A percentile compares a stretch with the other conserved stretches of the same genome.
These are phyloP conservation scores for Huiozyma naganishii DNA, from an alignment of 805 yeast genomes.

Conservation along the genomic window DNA sequence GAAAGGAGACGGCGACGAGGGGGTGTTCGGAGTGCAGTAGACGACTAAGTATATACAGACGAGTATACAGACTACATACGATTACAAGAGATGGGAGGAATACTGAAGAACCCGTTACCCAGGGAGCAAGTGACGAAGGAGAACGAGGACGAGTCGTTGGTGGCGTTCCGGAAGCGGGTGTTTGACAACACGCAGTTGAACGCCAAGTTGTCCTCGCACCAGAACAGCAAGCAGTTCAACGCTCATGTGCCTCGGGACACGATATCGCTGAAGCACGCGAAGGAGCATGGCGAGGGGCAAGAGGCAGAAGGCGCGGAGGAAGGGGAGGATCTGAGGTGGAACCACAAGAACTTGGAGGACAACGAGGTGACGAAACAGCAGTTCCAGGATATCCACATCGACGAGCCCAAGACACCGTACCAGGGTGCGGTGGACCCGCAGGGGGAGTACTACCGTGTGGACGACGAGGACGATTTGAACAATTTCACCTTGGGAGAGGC, in stretches of 20 bases:
- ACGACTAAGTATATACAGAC: background rate
- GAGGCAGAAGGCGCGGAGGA: slow-evolving; percentile 29
- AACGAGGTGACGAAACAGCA: slow-evolving; percentile 61
- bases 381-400: slow-evolving; percentile 42
- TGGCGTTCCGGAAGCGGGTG: slow-evolving; percentile 53
- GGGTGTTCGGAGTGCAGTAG: background rate
- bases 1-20: no score
- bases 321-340: slow-evolving; percentile 62
- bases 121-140: slow-evolving; percentile 14
- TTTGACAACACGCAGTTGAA: slow-evolving; percentile 70
- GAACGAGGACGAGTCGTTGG: slow-evolving; percentile 18
- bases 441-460: slow-evolving; percentile 68
- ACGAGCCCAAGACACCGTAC: slow-evolving; percentile 93
- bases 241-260: slow-evolving; percentile 23
- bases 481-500: slow-evolving; percentile 50
- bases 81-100: slow-evolving; percentile 32
- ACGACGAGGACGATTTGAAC: slow-evolving; percentile 49
- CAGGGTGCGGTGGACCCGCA: slow-evolving; percentile 80
- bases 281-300: slow-evolving; percentile 11
- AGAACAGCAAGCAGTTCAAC: background rate
- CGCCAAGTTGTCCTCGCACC: slow-evolving; percentile 39
- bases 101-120: slow-evolving; percentile 39
- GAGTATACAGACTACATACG: background rate
- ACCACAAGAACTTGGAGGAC: slow-evolving; percentile 61
- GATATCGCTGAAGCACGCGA: slow-evolving; percentile 20